Evolutionary conservation across 2,329 filamentous ascomycete species (phyloP).

Genomic region (Zasmidium angulare): DNA sequence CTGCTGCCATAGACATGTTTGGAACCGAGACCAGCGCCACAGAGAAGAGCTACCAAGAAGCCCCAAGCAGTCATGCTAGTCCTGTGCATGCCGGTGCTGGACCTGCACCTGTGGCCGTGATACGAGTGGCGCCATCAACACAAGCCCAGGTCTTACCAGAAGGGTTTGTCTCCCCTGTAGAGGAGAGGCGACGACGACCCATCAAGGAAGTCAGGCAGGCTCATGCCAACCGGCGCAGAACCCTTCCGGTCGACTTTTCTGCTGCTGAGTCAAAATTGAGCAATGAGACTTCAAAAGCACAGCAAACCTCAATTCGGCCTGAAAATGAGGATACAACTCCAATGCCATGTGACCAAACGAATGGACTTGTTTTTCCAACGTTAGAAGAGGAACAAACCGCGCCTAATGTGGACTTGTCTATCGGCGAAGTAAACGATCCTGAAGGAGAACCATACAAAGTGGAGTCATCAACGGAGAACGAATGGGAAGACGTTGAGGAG

Average conservation of each 20-base stretch:
- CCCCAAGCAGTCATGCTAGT: neutral
- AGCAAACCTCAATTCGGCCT: too few species aligned
- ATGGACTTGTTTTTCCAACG: too few species aligned
- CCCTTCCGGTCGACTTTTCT: conserved; percentile 31
- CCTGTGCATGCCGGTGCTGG: neutral
- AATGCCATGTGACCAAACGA: too few species aligned
- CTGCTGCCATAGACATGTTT: neutral
- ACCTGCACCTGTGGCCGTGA: neutral
- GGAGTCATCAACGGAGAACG: conserved; percentile 10
- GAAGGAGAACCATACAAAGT: neutral
- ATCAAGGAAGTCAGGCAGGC: conserved; percentile 20
- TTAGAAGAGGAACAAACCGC: too few species aligned
- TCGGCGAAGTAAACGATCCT: neutral
- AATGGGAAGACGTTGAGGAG: conserved; percentile 27
- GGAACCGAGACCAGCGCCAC: neutral
- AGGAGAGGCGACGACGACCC: conserved; percentile 21
- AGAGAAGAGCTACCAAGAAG: neutral
- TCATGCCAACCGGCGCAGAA: conserved; percentile 25
- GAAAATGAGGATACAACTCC: too few species aligned
- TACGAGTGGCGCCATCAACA: neutral
- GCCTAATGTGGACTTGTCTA: neutral
- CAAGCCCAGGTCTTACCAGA: conserved; percentile 16
- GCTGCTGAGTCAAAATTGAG: too few species aligned
- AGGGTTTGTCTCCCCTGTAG: conserved; percentile 34
- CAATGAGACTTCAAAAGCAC: too few species aligned